Evolutionary conservation across 2,329 filamentous ascomycete genomes (phyloP).

Genomic region (Setomelanomma holmii): DNA sequence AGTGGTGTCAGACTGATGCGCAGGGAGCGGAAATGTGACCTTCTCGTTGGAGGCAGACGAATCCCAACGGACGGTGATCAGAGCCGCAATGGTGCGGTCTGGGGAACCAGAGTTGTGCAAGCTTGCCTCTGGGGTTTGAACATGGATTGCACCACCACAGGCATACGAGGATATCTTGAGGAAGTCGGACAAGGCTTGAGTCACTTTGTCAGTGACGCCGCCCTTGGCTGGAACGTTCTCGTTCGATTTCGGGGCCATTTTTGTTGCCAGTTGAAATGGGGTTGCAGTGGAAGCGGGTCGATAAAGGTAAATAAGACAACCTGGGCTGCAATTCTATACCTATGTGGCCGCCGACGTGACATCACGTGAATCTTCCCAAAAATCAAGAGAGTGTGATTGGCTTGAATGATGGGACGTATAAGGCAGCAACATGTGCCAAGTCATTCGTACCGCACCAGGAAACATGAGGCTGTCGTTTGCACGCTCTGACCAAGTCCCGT

Average conservation of each 20-base stretch:
- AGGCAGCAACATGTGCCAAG: background rate
- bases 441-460: background rate
- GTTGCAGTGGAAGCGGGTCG: too few relatives aligned
- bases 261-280: background rate
- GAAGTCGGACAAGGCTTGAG: background rate
- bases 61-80: slow-evolving; percentile 17
- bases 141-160: slow-evolving; percentile 8
- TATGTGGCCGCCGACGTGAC: background rate
- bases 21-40: slow-evolving; percentile 1
- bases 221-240: background rate
- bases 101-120: background rate
- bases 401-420: background rate
- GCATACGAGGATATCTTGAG: slow-evolving; percentile 4
- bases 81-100: background rate
- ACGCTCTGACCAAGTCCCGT: background rate
- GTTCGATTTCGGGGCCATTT: background rate
- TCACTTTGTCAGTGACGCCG: background rate
- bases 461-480: background rate
- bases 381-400: background rate
- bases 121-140: background rate
- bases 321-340: background rate
- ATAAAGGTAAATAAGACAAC: too few relatives aligned
- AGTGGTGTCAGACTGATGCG: background rate
- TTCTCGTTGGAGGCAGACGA: slow-evolving; percentile 5
- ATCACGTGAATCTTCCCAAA: background rate